Evolutionary conservation across 2,329 filamentous ascomycete genomes (phyloP), one percentile per base, ranked within the genome.

Genomic region (Fusarium nanum): DNA sequence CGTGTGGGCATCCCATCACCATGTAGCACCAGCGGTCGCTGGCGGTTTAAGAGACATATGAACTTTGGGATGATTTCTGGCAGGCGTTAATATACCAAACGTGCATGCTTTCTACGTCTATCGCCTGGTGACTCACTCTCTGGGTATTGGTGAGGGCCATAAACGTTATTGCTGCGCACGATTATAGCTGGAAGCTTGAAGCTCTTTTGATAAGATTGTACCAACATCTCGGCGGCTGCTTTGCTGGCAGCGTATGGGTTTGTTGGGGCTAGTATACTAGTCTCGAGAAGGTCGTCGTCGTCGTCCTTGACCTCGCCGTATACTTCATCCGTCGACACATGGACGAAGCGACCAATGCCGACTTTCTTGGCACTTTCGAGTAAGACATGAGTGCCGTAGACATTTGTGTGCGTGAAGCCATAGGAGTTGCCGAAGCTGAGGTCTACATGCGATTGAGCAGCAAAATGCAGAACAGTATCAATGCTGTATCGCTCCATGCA

Each of bases 51-150:
- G 28, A 94, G 84, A 77, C 89, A 92, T 54, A 88, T 89, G 80
- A 95, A 95, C 77, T 94, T 94, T 30, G 92, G 91, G 56, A 95
- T 95, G 67, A 95, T 92, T 83, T 95, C 92, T 93, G 18, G 23
- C n/a, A 41, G 20, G 12, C 28, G 23, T 70, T 55, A 71, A 59
- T 40, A 27, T 40, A 27, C 28, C 16, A 12, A 32, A 32, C 18
- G 4, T 45, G 41, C 20, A 58, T 28, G 25, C n/a, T 27, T 23
- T 8, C 22, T 42, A n/a, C 12, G 32, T 41, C 13, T 34, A 42
- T 23, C 23, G 44, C 18, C 28, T 25, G 11, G 13, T 22, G 14
- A 75, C 91, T 80, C 81, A 94, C 92, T 94, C 81, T 94, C 92
- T 1, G 92, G 92, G 77, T 91, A 94, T 77, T 95, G 92, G 76